A percentile compares a stretch with the other conserved stretches of the same genome.
Conservation (phyloP, 2,329 filamentous ascomycete species). For the Phaeosphaeria sp. region DNA sequence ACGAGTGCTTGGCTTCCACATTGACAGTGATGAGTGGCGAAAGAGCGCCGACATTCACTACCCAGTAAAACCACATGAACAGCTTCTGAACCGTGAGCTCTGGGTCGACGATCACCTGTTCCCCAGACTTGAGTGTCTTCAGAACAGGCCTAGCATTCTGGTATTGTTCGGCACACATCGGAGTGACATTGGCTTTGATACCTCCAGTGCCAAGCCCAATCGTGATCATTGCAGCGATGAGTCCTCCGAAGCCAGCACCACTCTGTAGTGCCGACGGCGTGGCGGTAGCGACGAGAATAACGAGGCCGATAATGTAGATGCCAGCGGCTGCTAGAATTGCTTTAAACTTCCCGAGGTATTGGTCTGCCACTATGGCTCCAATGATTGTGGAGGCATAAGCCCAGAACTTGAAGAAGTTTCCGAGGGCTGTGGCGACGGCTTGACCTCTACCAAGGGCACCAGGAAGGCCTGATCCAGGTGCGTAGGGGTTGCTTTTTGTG, state of each 20-base stretch:
- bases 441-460: slow-evolving; percentile 11
- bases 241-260: slow-evolving; percentile 10
- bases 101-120: slow-evolving; percentile 15
- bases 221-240: slow-evolving; percentile 10
- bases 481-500: slow-evolving; percentile 5
- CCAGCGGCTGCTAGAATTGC: slow-evolving; percentile 4
- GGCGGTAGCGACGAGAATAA: slow-evolving; percentile 12
- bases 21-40: slow-evolving; percentile 14
- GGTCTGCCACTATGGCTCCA: slow-evolving; percentile 17
- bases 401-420: slow-evolving; percentile 14
- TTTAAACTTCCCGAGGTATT: slow-evolving; percentile 17
- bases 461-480: slow-evolving; percentile 9
- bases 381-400: slow-evolving; percentile 11
- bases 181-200: slow-evolving; percentile 17
- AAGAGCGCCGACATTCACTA: slow-evolving; percentile 10
- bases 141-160: neutral
- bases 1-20: slow-evolving; percentile 11
- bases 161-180: slow-evolving; percentile 18
- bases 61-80: slow-evolving; percentile 16
- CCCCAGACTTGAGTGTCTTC: slow-evolving; percentile 7
- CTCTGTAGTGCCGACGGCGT: slow-evolving; percentile 6
- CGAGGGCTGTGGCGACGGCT: slow-evolving; percentile 10
- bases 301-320: slow-evolving; percentile 14
- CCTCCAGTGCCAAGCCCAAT: slow-evolving; percentile 18
- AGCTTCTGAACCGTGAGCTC: slow-evolving; percentile 12